Evolutionary conservation across 139 green algal species (phyloP).

Genomic region (Zygnema circumcarinatum): DNA sequence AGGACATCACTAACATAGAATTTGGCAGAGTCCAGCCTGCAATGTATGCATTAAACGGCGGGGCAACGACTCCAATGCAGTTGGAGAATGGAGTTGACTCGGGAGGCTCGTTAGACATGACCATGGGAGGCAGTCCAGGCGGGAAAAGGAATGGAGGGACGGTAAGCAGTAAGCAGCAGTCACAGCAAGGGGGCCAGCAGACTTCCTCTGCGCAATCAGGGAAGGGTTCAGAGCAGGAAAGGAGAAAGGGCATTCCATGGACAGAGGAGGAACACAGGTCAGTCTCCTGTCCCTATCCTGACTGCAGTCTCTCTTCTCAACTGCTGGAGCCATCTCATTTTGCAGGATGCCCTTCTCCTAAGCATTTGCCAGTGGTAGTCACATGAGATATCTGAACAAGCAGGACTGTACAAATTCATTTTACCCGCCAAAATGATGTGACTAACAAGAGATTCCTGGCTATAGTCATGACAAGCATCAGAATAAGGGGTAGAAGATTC

Average conservation of each 20-base stretch:
- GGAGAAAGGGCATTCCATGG: conserved; percentile 92
- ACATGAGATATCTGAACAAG: no score
- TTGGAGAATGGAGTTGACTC: conserved; percentile 10
- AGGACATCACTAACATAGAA: conserved; percentile 46
- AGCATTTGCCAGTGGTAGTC: no score
- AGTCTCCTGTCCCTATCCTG: no score
- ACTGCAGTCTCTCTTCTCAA: no score
- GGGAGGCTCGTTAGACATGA: conserved; percentile 5
- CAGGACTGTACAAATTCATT: no score
- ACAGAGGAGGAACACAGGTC: conserved; percentile 91
- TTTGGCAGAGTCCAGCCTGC: conserved; percentile 15
- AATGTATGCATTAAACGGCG: not conserved
- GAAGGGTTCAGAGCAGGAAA: conserved; percentile 66
- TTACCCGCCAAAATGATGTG: no score
- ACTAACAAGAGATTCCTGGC: no score
- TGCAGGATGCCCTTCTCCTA: no score
- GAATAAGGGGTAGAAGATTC: no score
- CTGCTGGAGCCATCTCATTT: no score
- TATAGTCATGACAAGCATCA: no score
- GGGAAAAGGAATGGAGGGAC: conserved; percentile 5
- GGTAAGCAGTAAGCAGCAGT: not conserved
- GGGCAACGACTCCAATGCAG: not conserved
- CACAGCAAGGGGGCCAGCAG: not conserved
- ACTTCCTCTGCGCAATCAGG: not conserved
- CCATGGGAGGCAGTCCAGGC: not conserved